Conservation (phyloP, 164 flowering plant genomes). For the Umbilicus rupestris region DNA sequence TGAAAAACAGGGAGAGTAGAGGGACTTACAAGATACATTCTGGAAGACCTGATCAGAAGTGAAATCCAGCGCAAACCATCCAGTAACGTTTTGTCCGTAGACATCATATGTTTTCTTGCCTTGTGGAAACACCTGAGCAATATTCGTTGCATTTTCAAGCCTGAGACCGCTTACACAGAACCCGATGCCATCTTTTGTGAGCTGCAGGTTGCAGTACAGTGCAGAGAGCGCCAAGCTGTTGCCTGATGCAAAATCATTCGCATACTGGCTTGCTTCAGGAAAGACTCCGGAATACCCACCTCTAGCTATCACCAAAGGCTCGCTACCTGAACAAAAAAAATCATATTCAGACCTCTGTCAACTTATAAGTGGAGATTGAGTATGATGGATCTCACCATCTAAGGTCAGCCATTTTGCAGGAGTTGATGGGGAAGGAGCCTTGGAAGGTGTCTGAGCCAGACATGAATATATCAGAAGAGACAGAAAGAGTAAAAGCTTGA, state of each 20-base stretch:
- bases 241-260: constrained; percentile 25
- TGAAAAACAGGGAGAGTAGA: neutral
- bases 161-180: constrained; percentile 43
- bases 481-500: constrained; percentile 23
- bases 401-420: neutral
- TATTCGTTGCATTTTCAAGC: constrained; percentile 58
- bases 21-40: constrained; percentile 48
- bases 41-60: constrained; percentile 22
- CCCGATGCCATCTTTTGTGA: constrained; percentile 57
- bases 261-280: constrained; percentile 50
- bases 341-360: neutral
- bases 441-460: constrained; percentile 18
- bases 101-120: constrained; percentile 43
- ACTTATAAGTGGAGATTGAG: too few relatives aligned
- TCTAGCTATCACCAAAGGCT: constrained; percentile 52
- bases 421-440: neutral
- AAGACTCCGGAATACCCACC: constrained; percentile 82
- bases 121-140: constrained; percentile 30
- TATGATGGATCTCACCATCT: neutral
- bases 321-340: constrained; percentile 32
- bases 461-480: constrained; percentile 27
- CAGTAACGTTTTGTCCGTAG: constrained; percentile 37
- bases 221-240: constrained; percentile 23
- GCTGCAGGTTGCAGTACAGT: constrained; percentile 62
- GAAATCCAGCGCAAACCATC: constrained; percentile 71